Percentiles rank a stretch among this genome's conserved stretches.
These are phyloP conservation scores for Hordeum marinum DNA, from an alignment of 176 grass and related monocot genomes.

Conservation along the genomic window DNA sequence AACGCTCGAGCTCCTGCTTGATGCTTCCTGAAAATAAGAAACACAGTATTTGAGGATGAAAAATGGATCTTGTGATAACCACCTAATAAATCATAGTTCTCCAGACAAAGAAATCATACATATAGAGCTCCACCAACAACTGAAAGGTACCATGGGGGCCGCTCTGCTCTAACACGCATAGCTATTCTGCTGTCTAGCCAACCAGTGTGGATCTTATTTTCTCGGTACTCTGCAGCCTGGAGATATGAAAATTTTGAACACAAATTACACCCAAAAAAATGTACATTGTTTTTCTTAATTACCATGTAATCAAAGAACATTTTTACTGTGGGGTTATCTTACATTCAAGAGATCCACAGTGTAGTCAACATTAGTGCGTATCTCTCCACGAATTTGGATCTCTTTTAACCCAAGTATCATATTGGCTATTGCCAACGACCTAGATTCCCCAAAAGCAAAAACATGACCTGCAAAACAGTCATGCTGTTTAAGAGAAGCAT, in stretches of 20 bases:
- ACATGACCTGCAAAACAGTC: slow-evolving; percentile 70
- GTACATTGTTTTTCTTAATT: background rate
- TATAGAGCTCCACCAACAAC: slow-evolving; percentile 97
- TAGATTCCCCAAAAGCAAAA: slow-evolving; percentile 98
- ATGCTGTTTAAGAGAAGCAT: slow-evolving; percentile 20
- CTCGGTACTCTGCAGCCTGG: slow-evolving; percentile 79
- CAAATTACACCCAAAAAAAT: slow-evolving; percentile 5
- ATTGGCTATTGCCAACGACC: slow-evolving; percentile 89
- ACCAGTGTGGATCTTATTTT: slow-evolving; percentile 96
- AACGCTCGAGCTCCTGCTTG: slow-evolving; percentile 77
- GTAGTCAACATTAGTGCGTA: slow-evolving; percentile 98
- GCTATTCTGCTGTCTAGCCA: slow-evolving; percentile 99
- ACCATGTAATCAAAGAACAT: slow-evolving; percentile 12
- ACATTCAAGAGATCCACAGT: slow-evolving; percentile 99
- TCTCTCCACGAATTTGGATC: slow-evolving; percentile 98
- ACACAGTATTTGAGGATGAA: slow-evolving; percentile 9
- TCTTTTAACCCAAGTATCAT: slow-evolving; percentile 99
- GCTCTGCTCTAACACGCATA: slow-evolving; percentile 99
- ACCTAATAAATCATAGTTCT: slow-evolving; percentile 23
- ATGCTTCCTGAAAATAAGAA: slow-evolving; percentile 82
- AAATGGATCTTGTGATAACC: slow-evolving; percentile 2
- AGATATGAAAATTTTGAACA: slow-evolving; percentile 21
- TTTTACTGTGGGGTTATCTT: slow-evolving; percentile 37
- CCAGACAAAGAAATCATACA: slow-evolving; percentile 43
- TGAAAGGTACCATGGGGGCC: slow-evolving; percentile 97